Conservation (phyloP, 2,329 filamentous ascomycete species). For the Fusarium duplospermum region DNA sequence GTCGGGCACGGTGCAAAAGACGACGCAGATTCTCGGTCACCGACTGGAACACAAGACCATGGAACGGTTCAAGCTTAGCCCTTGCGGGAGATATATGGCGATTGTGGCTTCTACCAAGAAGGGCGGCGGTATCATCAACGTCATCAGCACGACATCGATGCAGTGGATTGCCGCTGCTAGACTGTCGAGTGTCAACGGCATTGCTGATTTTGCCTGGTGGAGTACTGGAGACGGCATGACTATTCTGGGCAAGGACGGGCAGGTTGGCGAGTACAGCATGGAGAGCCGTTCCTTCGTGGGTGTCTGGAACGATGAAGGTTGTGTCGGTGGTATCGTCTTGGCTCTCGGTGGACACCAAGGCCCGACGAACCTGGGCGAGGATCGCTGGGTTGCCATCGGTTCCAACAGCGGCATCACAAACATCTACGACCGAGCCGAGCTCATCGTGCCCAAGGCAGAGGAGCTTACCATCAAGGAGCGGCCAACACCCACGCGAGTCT, state of each 20-base stretch:
- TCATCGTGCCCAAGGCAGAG: slow-evolving; percentile 59
- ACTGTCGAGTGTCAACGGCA: slow-evolving; percentile 83
- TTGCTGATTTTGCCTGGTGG: slow-evolving; percentile 96
- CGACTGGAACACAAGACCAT: slow-evolving; percentile 87
- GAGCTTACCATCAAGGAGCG: slow-evolving; percentile 68
- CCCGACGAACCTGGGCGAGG: slow-evolving; percentile 73
- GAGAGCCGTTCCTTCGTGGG: slow-evolving; percentile 75
- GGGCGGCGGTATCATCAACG: slow-evolving; percentile 88
- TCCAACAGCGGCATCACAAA: slow-evolving; percentile 91
- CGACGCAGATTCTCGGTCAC: slow-evolving; percentile 79
- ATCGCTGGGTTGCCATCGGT: slow-evolving; percentile 90
- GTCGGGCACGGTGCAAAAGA: slow-evolving; percentile 84
- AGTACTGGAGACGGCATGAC: slow-evolving; percentile 82
- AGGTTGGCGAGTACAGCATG: slow-evolving; percentile 90
- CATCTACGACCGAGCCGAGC: slow-evolving; percentile 84
- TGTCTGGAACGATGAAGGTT: slow-evolving; percentile 91
- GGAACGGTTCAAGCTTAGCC: slow-evolving; percentile 90
- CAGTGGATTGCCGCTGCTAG: slow-evolving; percentile 90
- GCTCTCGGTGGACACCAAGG: slow-evolving; percentile 78
- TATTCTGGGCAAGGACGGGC: slow-evolving; percentile 86
- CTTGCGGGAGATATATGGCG: slow-evolving; percentile 87
- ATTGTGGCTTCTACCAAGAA: slow-evolving; percentile 83
- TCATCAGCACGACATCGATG: slow-evolving; percentile 81
- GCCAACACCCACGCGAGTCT: slow-evolving; percentile 77
- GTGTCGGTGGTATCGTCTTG: slow-evolving; percentile 85